phyloP scores from a whole-genome alignment of 2,329 filamentous ascomycete species.

The Colletotrichum sp. region DNA sequence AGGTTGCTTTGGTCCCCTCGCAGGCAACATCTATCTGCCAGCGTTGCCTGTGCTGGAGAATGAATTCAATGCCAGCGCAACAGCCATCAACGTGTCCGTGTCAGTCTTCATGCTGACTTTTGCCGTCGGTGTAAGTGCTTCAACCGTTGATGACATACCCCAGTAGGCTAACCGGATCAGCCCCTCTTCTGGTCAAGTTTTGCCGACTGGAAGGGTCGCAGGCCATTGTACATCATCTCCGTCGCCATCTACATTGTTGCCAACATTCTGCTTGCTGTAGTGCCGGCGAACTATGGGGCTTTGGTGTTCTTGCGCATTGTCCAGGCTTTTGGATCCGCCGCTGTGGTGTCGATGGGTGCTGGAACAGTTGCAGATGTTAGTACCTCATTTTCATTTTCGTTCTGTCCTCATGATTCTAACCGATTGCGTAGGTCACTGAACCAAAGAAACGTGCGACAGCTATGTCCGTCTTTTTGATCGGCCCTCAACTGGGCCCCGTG shows the following conservation, averaged over 20 bases:
- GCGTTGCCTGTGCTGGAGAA: conserved; percentile 39
- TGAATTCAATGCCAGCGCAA: conserved; percentile 38
- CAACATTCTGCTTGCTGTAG: conserved; percentile 40
- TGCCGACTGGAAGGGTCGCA: conserved; percentile 43
- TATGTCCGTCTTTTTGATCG: conserved; percentile 46
- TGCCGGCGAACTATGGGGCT: conserved; percentile 40
- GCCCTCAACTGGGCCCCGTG: conserved; percentile 47
- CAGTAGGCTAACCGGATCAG: conserved; percentile 7
- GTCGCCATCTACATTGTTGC: conserved; percentile 41
- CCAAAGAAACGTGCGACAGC: conserved; percentile 38
- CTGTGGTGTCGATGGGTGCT: conserved; percentile 45
- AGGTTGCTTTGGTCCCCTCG: conserved; percentile 46
- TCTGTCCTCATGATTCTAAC: background rate
- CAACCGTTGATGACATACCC: background rate
- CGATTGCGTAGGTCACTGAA: conserved; percentile 33
- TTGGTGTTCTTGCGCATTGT: conserved; percentile 44
- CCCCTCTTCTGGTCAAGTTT: conserved; percentile 45
- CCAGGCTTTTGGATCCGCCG: conserved; percentile 46
- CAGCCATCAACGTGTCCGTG: conserved; percentile 47
- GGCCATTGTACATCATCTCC: conserved; percentile 44
- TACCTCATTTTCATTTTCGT: background rate
- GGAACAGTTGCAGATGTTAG: conserved; percentile 45
- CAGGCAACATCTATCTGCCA: conserved; percentile 49
- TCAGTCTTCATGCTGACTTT: conserved; percentile 49
- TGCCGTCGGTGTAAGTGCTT: conserved; percentile 36